Conservation (phyloP, 164 flowering plant genomes). For the Sedum album region DNA sequence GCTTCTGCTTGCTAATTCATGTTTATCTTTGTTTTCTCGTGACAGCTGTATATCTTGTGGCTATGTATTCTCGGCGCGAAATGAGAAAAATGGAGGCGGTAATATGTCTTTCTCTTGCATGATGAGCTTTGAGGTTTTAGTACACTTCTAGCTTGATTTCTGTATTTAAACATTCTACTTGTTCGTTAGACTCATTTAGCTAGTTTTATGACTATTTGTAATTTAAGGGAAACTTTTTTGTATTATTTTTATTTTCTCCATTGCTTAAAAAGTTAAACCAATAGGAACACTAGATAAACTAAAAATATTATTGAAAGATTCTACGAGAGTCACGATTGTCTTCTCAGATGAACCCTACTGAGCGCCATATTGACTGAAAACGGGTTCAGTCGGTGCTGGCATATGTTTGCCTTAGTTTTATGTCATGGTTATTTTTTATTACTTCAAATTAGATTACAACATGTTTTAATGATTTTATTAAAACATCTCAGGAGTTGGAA, state of each 20-base stretch:
- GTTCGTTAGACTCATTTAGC: not conserved
- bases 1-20: not conserved
- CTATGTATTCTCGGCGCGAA: constrained; percentile 82
- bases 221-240: not conserved
- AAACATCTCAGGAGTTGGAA: constrained; percentile 42
- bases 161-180: not conserved
- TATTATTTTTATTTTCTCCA: not conserved
- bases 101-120: constrained; percentile 11
- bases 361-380: too few relatives aligned
- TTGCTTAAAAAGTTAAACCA: too few relatives aligned
- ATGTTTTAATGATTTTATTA: not conserved
- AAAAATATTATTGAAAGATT: too few relatives aligned
- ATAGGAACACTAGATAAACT: too few relatives aligned
- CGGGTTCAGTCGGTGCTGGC: not conserved
- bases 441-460: not conserved
- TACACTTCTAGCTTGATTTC: not conserved
- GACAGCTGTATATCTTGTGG: constrained; percentile 86
- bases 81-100: constrained; percentile 84
- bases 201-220: too few relatives aligned
- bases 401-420: not conserved
- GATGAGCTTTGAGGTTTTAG: too few relatives aligned
- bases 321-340: not conserved
- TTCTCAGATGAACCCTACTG: not conserved
- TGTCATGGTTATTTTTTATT: not conserved
- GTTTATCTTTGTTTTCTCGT: constrained; percentile 20